Base-by-base conservation (phyloP, 192 early-diverging fungal species). In the Coemansia sp. region DNA sequence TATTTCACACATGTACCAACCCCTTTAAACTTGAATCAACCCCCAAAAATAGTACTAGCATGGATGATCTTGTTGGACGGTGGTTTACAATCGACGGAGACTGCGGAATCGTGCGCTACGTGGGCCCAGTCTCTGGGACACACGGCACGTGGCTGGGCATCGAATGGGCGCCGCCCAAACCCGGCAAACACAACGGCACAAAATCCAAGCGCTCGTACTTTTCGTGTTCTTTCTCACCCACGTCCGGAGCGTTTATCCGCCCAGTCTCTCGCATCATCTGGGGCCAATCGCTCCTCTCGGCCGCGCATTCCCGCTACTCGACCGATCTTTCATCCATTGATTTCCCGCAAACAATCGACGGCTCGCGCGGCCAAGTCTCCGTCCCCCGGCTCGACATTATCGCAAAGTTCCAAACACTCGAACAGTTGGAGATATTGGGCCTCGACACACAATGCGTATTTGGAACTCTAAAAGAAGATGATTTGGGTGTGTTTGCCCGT, bases 151-250 rank as follows among this genome's bases (percentile, higher is more conserved):
- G 83, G 83, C 66, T 75, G 0, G 83, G 83, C 5, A 64, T 84
- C 14, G 80, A 84, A 55, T 84, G 83, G 83, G 56, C 59, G 2
- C 39, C 38, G 24, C 18, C 66, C 1, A 23, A 23, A 7, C 66
- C 76, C 0, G 83, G 83, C 49, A 84, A 82, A 37, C 83, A 84
- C 66, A 22, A 61, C 50, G 83, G 82, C 1, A 61, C 54, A 12
- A 61, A 73, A 29, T 23, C 58, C 50, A 57, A 66, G 19, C 45
- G 52, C 5, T 62, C 54, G 10, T 83, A 83, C 49, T 83, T 83
- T 51, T 7, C 12, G 1, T 74, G 72, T 62, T 8, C 3, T 3
- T 45, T 54, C 19, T 29, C 54, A 16, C 19, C 11, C 41, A 29
- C 22, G 20, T 41, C 13, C 4, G 71, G 61, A 1, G 70, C 77